Evolutionary conservation across 78 protist genomes (phyloP).

Genomic region (Cyanophora paradoxa): DNA sequence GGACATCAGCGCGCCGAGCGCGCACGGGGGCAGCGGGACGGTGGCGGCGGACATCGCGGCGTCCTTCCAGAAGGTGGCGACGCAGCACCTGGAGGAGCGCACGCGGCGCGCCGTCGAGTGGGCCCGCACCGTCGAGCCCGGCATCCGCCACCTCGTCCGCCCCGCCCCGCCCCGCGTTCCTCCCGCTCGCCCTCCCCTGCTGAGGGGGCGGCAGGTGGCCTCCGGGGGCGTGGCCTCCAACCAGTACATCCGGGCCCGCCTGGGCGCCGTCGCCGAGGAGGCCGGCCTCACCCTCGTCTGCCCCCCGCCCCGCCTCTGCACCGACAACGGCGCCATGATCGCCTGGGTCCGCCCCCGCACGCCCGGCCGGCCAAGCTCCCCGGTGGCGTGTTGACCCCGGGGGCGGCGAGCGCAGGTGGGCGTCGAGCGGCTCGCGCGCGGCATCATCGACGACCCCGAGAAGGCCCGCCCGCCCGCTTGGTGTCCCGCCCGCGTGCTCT

Average conservation of each 20-base stretch:
- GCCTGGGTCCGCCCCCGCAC: too few species aligned
- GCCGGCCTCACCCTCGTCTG: not conserved
- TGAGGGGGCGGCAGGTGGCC: too few species aligned
- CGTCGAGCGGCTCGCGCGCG: constrained; percentile 9
- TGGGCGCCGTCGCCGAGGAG: not conserved
- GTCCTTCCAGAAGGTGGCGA: constrained; percentile 34
- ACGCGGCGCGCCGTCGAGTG: constrained; percentile 16
- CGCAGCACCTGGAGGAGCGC: constrained; percentile 24
- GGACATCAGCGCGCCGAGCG: not conserved
- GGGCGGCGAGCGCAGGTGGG: too few species aligned
- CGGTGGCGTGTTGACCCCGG: too few species aligned
- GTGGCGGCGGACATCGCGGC: constrained; percentile 40
- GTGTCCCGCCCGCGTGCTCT: too few species aligned
- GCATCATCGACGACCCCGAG: constrained; percentile 15
- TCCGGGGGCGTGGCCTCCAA: constrained; percentile 32
- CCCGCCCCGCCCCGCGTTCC: too few species aligned
- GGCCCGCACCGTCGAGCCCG: constrained; percentile 2
- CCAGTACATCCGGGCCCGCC: not conserved
- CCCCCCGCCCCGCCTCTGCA: constrained; percentile 19
- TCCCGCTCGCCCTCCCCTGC: not conserved
- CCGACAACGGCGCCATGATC: constrained; percentile 40
- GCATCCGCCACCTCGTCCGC: not conserved
- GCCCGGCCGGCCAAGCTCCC: too few species aligned
- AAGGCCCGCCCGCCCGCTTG: too few species aligned
- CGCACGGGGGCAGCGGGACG: not conserved